Evolutionary conservation across 805 yeast species (phyloP).

Genomic region (Candida lessepsii): DNA sequence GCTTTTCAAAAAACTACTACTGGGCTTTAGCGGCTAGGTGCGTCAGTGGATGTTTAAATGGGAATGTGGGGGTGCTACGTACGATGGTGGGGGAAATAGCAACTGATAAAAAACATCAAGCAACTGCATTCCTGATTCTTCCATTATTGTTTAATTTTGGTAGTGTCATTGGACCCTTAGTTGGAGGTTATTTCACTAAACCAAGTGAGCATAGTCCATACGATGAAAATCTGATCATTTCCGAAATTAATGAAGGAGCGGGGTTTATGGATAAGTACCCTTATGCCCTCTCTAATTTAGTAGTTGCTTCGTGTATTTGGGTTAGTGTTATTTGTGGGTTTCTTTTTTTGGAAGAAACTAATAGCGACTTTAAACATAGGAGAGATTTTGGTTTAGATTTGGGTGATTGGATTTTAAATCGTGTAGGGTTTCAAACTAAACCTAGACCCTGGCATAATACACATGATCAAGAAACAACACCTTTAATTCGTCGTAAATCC

Average conservation of each 20-base stretch:
- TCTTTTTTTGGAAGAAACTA: conserved; percentile 38
- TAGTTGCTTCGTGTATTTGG: conserved; percentile 27
- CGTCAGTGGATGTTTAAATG: conserved; percentile 55
- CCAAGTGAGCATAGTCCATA: conserved; percentile 23
- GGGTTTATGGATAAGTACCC: conserved; percentile 28
- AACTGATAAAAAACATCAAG: conserved; percentile 54
- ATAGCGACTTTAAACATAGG: conserved; percentile 18
- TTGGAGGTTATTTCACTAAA: conserved; percentile 50
- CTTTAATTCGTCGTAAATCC: conserved; percentile 1
- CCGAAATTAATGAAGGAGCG: no score
- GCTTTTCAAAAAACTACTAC: conserved; percentile 50
- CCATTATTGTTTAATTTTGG: conserved; percentile 64
- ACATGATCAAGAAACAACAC: conserved; percentile 3
- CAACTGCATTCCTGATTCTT: conserved; percentile 57
- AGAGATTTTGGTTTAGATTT: conserved; percentile 32
- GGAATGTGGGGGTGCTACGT: conserved; percentile 61
- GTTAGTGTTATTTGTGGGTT: conserved; percentile 27
- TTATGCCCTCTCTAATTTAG: conserved; percentile 37
- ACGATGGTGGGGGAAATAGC: conserved; percentile 63
- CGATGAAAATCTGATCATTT: no score
- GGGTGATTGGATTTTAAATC: conserved; percentile 30
- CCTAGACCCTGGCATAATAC: conserved; percentile 28
- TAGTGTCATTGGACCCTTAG: conserved; percentile 56
- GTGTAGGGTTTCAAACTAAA: conserved; percentile 25
- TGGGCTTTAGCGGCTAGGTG: conserved; percentile 54